phyloP scores from a whole-genome alignment of 306 rosid genomes.

The Cicer judaicum region DNA sequence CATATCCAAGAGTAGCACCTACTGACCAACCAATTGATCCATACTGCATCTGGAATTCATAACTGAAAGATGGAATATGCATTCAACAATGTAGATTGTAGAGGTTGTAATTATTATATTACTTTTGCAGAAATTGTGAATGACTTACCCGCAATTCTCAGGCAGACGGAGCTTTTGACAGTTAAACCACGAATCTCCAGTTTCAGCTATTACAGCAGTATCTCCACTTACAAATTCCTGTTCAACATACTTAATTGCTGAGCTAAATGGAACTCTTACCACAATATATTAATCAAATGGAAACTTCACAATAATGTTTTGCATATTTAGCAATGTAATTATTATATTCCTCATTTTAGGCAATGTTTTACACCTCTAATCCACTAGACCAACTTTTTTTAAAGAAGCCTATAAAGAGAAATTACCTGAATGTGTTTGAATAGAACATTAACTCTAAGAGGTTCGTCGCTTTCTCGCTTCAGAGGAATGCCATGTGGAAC shows the following conservation, averaged over 20 bases:
- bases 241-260: slow-evolving; percentile 34
- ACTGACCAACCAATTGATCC: slow-evolving; percentile 97
- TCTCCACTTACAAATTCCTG: slow-evolving; percentile 68
- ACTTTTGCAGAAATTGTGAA: slow-evolving; percentile 9
- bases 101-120: slow-evolving; percentile 9
- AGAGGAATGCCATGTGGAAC: slow-evolving; percentile 73
- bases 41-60: slow-evolving; percentile 96
- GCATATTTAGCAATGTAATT: not conserved
- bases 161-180: slow-evolving; percentile 89
- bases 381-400: not conserved
- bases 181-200: slow-evolving; percentile 95
- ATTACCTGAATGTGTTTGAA: slow-evolving; percentile 73
- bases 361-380: not conserved
- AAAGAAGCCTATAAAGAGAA: not conserved
- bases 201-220: slow-evolving; percentile 79
- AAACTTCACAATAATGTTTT: not conserved
- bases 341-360: not conserved
- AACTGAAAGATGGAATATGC: slow-evolving; percentile 60
- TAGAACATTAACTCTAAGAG: slow-evolving; percentile 78
- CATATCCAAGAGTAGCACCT: slow-evolving; percentile 92
- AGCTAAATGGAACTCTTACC: not conserved
- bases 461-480: slow-evolving; percentile 60
- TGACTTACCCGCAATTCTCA: slow-evolving; percentile 71
- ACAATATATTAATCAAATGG: not conserved
- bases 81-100: slow-evolving; percentile 1